Conservation (phyloP, 2,329 filamentous ascomycete genomes). For the Phialocephala subalpina region DNA sequence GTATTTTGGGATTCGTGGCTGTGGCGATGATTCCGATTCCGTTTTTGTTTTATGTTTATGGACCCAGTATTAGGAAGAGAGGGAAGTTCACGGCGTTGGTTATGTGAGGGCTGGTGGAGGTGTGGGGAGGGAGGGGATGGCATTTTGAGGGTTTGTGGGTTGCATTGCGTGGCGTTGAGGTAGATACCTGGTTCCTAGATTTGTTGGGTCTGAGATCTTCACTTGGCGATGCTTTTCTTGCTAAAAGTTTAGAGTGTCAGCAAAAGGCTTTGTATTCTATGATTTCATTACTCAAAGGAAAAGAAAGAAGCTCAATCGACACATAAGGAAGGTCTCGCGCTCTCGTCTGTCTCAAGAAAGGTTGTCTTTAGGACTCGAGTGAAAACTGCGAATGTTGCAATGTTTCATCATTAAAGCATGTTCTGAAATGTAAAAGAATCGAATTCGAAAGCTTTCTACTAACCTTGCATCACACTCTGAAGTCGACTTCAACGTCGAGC, state of each 20-base stretch:
- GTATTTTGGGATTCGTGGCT: slow-evolving; percentile 75
- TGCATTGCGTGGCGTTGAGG: slow-evolving; percentile 8
- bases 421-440: background rate
- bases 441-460: background rate
- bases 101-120: background rate
- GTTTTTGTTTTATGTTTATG: slow-evolving; percentile 80
- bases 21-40: slow-evolving; percentile 82
- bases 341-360: background rate
- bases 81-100: slow-evolving; percentile 38
- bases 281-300: too few relatives aligned
- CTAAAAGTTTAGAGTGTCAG: background rate
- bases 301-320: background rate
- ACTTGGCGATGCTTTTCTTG: background rate
- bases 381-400: background rate
- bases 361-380: background rate
- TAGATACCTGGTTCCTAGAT: background rate
- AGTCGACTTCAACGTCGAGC: too few relatives aligned
- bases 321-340: background rate
- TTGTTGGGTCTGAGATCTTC: background rate
- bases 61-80: slow-evolving; percentile 68
- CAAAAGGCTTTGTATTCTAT: too few relatives aligned
- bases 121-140: background rate
- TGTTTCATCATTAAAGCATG: background rate
- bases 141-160: background rate
- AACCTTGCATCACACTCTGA: background rate